Base-by-base conservation (phyloP, 2,329 filamentous ascomycete genomes). In the Tolypocladium tundrense region DNA sequence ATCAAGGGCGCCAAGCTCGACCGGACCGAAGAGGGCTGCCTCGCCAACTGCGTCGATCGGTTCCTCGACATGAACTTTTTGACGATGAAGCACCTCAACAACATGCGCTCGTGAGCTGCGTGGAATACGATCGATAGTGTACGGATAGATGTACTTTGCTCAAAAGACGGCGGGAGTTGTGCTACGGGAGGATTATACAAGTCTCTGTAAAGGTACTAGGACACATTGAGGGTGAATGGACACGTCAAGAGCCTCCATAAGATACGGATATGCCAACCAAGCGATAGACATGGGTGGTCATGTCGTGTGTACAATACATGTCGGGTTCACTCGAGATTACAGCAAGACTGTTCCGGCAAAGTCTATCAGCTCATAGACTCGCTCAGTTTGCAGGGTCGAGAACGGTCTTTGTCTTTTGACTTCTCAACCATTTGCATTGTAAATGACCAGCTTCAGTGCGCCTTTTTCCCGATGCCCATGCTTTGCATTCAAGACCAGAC, bases 1-100 rank as follows among this genome's bases (percentile, higher is more conserved):
- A 87, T 97, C 71, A 86, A 86, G 65, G 82, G 80, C 60, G 83
- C 85, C 35, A 83, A 85, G 67, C 78, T 99, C 64, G 90, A 95
- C 64, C 83, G 81, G 67, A 78, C 75, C 61, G 94, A 99, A 77
- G 87, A 94, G 77, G 76, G 79, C 10, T 99, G 94, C 73, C 82
- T 96, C 71, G 80, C 86, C 72, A 97, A 96, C 78, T 99, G 94
- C 69, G 91, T 97, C 58, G 90, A 96, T 68, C 82, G 94, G 58
- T 97, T 95, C 75, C 81, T 97, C 76, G 94, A 99, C 73, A 83
- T 91, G 62, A 94, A 93, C 75, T 75, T 89, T 63, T 78, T 90
- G 56, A 88, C 96, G n/a, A 78, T 97, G 73, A 88, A 86, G 79
- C 88, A 97, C 71, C 76, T 97, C 68, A 86, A 94, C 71, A 82